Evolutionary conservation across 225 moss, liverwort and hornwort species (phyloP), one percentile per base, ranked within the genome.

Genomic region (Polytrichum formosum): DNA sequence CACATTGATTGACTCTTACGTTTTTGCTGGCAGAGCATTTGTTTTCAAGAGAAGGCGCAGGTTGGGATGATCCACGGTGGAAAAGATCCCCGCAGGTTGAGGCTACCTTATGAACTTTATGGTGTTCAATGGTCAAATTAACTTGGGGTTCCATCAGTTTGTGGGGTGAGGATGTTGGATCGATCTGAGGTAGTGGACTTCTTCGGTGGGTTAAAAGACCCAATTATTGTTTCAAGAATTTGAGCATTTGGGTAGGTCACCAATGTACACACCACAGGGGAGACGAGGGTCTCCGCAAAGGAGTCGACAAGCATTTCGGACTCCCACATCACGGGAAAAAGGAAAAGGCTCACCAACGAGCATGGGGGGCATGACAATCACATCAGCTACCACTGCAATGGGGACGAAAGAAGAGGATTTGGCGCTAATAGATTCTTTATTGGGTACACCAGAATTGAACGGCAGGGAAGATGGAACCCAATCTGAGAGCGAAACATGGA

Each of bases 401-500:
- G 74, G 54, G 27, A 35, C 35, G 35, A 76, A 65, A 28, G 87
- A 88, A 64, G 80, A 85, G 4, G 65, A 72, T 65, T 77, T 83
- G 65, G 81, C 62, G 13, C 71, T 86, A 17, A 37, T 82, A 68
- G 83, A 89, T 70, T 79, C 92, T 30, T 81, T 90, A 16, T 76
- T 84, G 37, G 77, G 65, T 4, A 82, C 94, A 61, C 68, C 83
- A n/a, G 86, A 81, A 64, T 66, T 85, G 74, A 92, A 90, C 64
- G 90, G 74, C 64, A 76, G 28, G 61, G 84, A 63, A 27, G 94
- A 87, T 29, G 88, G 35, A 26, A 76, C 81, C 1, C 90, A 83
- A 69, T 84, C 92, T 2, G 94, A 94, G 72, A 84, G 83, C 55
- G 94, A 98, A 70, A 83, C 93, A 58, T 98, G 98, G 98, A 88